Evolutionary conservation across 805 yeast species (phyloP).

Genomic region (Yamadazyma ubonensis): DNA sequence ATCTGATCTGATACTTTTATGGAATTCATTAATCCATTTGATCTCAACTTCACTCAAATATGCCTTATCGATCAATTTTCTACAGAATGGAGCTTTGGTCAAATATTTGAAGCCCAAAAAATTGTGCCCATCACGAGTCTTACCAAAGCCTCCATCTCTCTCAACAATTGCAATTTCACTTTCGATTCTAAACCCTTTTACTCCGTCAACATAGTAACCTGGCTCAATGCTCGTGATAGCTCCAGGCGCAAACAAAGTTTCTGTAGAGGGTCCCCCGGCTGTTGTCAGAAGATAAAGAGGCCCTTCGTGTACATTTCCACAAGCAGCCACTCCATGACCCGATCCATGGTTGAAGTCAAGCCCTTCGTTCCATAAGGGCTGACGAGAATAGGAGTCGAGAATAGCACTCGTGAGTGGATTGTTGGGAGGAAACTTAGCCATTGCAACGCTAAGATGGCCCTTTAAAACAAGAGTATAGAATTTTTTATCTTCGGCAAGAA

Average conservation of each 20-base stretch:
- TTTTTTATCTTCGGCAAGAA: conserved; percentile 56
- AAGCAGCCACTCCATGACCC: conserved; percentile 96
- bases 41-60: conserved; percentile 30
- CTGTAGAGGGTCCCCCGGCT: conserved; percentile 50
- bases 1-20: conserved; percentile 31
- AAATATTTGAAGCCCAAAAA: conserved; percentile 40
- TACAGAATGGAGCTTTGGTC: conserved; percentile 52
- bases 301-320: conserved; percentile 89
- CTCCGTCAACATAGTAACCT: conserved; percentile 88
- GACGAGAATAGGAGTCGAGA: conserved; percentile 82
- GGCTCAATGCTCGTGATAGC: conserved; percentile 90
- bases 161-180: conserved; percentile 68
- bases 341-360: conserved; percentile 92
- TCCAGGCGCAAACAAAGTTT: conserved; percentile 49
- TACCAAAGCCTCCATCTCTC: conserved; percentile 36
- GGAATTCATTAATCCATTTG: conserved; percentile 41
- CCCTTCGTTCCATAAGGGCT: conserved; percentile 77
- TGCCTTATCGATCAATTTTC: conserved; percentile 36
- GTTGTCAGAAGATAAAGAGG: conserved; percentile 78
- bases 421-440: conserved; percentile 66
- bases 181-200: conserved; percentile 87
- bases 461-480: conserved; percentile 84
- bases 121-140: conserved; percentile 28
- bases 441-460: conserved; percentile 87
- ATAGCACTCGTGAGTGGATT: conserved; percentile 70